phyloP scores from a whole-genome alignment of 2,329 filamentous ascomycete species.

The Fusarium caatingaense region DNA sequence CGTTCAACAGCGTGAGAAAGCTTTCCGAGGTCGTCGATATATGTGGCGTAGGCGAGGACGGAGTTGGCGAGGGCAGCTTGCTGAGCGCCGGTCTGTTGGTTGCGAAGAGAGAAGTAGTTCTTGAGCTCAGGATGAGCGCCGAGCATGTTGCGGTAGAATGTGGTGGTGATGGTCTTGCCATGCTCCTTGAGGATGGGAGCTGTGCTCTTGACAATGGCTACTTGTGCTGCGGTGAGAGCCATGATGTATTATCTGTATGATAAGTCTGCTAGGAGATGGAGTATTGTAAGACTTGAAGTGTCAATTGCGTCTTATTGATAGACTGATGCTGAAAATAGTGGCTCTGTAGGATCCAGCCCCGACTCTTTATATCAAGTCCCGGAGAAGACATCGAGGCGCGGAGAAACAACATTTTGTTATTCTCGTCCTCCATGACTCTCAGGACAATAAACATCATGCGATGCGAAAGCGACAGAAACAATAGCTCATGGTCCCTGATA shows the following conservation, averaged over 20 bases:
- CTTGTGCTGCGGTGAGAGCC: slow-evolving; percentile 71
- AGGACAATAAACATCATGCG: slow-evolving; percentile 17
- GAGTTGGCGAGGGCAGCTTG: slow-evolving; percentile 75
- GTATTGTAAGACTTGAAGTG: not conserved
- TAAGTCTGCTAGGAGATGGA: slow-evolving; percentile 2
- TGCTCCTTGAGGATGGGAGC: slow-evolving; percentile 77
- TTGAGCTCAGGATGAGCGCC: slow-evolving; percentile 71
- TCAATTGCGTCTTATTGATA: slow-evolving; percentile 8
- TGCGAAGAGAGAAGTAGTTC: slow-evolving; percentile 76
- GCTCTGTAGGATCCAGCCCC: not conserved
- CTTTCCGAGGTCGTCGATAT: slow-evolving; percentile 76
- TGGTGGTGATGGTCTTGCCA: slow-evolving; percentile 74
- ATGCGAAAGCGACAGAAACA: slow-evolving; percentile 16
- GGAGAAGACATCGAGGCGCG: slow-evolving; percentile 38
- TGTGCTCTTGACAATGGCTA: slow-evolving; percentile 79
- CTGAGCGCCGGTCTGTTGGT: slow-evolving; percentile 76
- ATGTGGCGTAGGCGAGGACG: slow-evolving; percentile 76
- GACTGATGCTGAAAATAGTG: slow-evolving; percentile 15
- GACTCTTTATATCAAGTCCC: slow-evolving; percentile 35
- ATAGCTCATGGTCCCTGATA: slow-evolving; percentile 10
- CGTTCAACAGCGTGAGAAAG: slow-evolving; percentile 69
- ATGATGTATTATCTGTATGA: slow-evolving; percentile 44
- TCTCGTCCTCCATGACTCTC: slow-evolving; percentile 3
- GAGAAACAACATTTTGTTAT: slow-evolving; percentile 39
- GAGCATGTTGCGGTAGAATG: slow-evolving; percentile 79